Percentiles rank a stretch among this genome's conserved stretches.
Conservation (phyloP, 345 rosid genomes). For the Citrus glauca region DNA sequence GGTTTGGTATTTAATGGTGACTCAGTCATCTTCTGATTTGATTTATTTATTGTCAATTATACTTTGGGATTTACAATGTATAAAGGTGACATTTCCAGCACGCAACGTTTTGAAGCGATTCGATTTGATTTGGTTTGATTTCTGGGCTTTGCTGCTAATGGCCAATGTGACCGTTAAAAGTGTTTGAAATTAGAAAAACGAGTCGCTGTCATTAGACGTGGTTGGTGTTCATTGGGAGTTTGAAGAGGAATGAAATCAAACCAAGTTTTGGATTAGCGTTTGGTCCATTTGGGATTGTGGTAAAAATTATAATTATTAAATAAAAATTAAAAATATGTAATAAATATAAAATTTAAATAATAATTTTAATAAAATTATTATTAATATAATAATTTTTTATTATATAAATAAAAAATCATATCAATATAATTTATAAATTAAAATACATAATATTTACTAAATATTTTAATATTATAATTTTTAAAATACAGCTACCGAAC, state of each 20-base stretch:
- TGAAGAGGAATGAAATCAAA: not conserved
- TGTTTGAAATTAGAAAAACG: not conserved
- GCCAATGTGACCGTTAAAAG: constrained; percentile 16
- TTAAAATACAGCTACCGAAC: no score
- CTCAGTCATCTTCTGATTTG: not conserved
- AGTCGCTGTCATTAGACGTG: not conserved
- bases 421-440: no score
- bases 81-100: constrained; percentile 25
- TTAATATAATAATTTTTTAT: no score
- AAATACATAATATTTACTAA: accelerated
- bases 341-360: no score
- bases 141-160: not conserved
- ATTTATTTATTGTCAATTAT: not conserved
- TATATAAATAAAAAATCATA: no score
- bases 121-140: constrained; percentile 5
- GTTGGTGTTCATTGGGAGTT: no score
- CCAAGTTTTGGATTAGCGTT: no score
- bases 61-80: constrained; percentile 18
- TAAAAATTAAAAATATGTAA: no score
- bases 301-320: no score
- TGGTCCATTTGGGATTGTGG: no score
- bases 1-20: not conserved
- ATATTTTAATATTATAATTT: accelerated
- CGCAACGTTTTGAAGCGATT: constrained; percentile 15
- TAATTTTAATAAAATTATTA: no score